phyloP scores from a whole-genome alignment of 2,329 filamentous ascomycete genomes.

The Phialemoniopsis sp. region DNA sequence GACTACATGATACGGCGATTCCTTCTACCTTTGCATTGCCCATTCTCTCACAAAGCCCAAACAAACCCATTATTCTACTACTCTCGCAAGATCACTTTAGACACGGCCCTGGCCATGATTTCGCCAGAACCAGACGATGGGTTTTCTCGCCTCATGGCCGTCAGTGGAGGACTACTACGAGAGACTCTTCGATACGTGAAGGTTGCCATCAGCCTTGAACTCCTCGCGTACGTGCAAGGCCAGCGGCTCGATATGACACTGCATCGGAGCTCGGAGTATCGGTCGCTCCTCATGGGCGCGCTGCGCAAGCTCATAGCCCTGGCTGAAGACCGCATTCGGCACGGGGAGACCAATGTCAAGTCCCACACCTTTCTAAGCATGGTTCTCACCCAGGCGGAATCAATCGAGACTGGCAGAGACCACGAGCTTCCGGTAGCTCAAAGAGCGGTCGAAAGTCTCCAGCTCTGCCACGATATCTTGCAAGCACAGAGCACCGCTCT shows the following conservation, averaged over 20 bases:
- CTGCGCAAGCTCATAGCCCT: slow-evolving; percentile 20
- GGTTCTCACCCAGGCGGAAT: slow-evolving; percentile 32
- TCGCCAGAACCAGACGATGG: slow-evolving; percentile 26
- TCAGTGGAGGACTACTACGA: slow-evolving; percentile 34
- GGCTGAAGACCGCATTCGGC: slow-evolving; percentile 23
- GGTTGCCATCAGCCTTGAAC: slow-evolving; percentile 26
- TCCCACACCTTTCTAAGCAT: slow-evolving; percentile 32
- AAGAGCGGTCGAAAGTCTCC: slow-evolving; percentile 25
- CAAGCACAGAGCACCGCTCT: no score
- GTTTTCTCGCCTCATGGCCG: slow-evolving; percentile 28
- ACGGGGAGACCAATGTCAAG: slow-evolving; percentile 41
- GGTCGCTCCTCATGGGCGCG: slow-evolving; percentile 23
- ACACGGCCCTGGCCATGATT: slow-evolving; percentile 32
- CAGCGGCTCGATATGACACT: slow-evolving; percentile 23
- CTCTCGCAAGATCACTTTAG: slow-evolving; percentile 42
- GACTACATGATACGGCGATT: slow-evolving; percentile 50
- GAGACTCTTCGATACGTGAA: slow-evolving; percentile 29
- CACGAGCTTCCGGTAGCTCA: slow-evolving; percentile 20
- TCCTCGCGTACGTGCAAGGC: slow-evolving; percentile 24
- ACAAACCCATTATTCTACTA: slow-evolving; percentile 42
- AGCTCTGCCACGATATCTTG: slow-evolving; percentile 22
- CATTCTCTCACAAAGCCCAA: slow-evolving; percentile 36
- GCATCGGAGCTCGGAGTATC: slow-evolving; percentile 15
- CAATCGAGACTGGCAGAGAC: slow-evolving; percentile 18
- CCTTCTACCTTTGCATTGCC: slow-evolving; percentile 48